Evolutionary conservation across 345 rosid genomes (phyloP).

Genomic region (Eutrema japonicum): DNA sequence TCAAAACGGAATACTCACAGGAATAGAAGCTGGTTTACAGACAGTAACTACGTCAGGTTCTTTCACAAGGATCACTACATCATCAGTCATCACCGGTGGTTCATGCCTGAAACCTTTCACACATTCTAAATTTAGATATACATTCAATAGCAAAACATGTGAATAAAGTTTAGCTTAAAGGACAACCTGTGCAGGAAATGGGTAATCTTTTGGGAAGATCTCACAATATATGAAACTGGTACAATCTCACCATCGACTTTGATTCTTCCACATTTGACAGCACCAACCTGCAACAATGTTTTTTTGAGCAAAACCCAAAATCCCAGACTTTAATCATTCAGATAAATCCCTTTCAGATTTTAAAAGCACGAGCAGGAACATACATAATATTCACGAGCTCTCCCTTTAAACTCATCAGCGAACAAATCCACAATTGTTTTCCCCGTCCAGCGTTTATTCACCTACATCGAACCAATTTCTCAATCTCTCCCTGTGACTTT

Average conservation of each 20-base stretch:
- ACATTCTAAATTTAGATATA: slow-evolving; percentile 36
- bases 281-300: slow-evolving; percentile 57
- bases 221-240: slow-evolving; percentile 75
- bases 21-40: slow-evolving; percentile 84
- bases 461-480: slow-evolving; percentile 49
- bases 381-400: slow-evolving; percentile 87
- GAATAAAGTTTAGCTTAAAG: no score
- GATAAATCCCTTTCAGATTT: neutral
- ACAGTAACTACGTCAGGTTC: slow-evolving; percentile 81
- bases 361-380: slow-evolving; percentile 3
- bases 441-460: slow-evolving; percentile 88
- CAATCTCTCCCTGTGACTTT: neutral
- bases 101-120: slow-evolving; percentile 78
- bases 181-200: slow-evolving; percentile 84
- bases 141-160: neutral
- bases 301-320: slow-evolving; percentile 16
- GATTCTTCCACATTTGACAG: slow-evolving; percentile 82
- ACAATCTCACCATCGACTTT: slow-evolving; percentile 82
- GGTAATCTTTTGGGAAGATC: slow-evolving; percentile 79
- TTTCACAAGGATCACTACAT: slow-evolving; percentile 60
- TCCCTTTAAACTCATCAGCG: slow-evolving; percentile 84
- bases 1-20: slow-evolving; percentile 55
- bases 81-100: slow-evolving; percentile 74
- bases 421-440: slow-evolving; percentile 89
- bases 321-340: neutral